A percentile compares a stretch with the other conserved stretches of the same genome.
phyloP scores from a whole-genome alignment of 2,329 filamentous ascomycete genomes.

The Xylaria sp. region DNA sequence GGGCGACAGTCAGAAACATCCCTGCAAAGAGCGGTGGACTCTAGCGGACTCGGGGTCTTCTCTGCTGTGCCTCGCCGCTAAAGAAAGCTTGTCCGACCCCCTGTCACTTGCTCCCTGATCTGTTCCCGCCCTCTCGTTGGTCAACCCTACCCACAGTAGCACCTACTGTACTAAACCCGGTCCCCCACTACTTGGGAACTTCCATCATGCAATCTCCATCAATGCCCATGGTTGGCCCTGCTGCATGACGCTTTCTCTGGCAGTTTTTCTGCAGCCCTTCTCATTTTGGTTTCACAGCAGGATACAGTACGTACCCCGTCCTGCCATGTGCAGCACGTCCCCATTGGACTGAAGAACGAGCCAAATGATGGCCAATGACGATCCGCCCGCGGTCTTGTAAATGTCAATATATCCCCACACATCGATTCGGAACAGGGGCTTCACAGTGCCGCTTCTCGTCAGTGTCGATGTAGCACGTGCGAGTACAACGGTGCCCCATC shows the following conservation, averaged over 20 bases:
- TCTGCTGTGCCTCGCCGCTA: slow-evolving; percentile 33
- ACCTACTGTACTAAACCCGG: neutral
- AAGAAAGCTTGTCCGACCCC: slow-evolving; percentile 38
- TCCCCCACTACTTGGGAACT: slow-evolving; percentile 3
- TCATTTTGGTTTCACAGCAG: slow-evolving; percentile 30
- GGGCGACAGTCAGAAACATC: slow-evolving; percentile 43
- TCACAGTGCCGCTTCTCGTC: slow-evolving; percentile 15
- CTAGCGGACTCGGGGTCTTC: slow-evolving; percentile 46
- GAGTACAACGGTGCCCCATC: neutral
- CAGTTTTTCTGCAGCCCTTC: slow-evolving; percentile 37
- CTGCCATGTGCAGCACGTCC: slow-evolving; percentile 22
- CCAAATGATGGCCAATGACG: slow-evolving; percentile 26
- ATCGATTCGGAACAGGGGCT: neutral
- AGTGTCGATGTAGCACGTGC: slow-evolving; percentile 16
- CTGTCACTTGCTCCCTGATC: neutral
- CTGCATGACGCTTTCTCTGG: slow-evolving; percentile 24
- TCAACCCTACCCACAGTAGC: neutral
- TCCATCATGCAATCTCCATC: slow-evolving; percentile 28
- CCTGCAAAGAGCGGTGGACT: slow-evolving; percentile 49
- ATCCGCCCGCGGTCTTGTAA: too few relatives aligned
- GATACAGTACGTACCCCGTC: slow-evolving; percentile 22
- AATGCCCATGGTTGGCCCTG: slow-evolving; percentile 10
- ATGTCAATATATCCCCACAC: neutral
- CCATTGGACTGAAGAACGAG: slow-evolving; percentile 33
- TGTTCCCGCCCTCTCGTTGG: slow-evolving; percentile 24